These are phyloP conservation scores for Ehretia macrophylla DNA, from an alignment of 257 asterid species.

Conservation along the genomic window DNA sequence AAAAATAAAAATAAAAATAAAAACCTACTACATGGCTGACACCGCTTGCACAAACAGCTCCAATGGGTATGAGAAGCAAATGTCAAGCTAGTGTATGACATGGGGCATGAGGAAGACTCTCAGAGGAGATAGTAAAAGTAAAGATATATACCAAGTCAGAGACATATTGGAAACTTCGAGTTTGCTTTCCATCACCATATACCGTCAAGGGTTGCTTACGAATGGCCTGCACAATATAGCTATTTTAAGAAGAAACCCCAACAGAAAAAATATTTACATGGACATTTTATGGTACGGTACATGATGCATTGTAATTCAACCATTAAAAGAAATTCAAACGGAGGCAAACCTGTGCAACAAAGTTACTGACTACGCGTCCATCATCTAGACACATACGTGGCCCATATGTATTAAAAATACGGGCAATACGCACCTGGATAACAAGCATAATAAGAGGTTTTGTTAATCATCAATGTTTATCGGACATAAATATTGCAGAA, in stretches of 20 bases:
- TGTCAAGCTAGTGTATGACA: neutral
- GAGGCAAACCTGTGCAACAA: conserved; percentile 81
- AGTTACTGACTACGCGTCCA: conserved; percentile 99
- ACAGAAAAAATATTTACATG: conserved; percentile 1
- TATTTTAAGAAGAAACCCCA: conserved; percentile 3
- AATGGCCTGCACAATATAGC: conserved; percentile 57
- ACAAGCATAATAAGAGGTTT: neutral
- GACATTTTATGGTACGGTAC: neutral
- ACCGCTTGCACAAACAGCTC: neutral
- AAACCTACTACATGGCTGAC: too few relatives aligned
- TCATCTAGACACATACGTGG: conserved; percentile 98
- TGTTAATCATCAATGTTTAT: neutral
- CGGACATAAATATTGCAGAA: too few relatives aligned
- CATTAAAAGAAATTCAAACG: neutral
- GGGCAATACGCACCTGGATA: conserved; percentile 89
- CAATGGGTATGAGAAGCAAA: neutral
- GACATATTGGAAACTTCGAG: conserved; percentile 88
- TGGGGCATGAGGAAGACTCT: too few relatives aligned
- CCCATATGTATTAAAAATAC: conserved; percentile 93
- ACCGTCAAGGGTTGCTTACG: conserved; percentile 87
- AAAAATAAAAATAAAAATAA: too few relatives aligned
- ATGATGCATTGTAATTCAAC: neutral
- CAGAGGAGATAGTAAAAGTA: neutral
- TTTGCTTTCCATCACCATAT: conserved; percentile 95
- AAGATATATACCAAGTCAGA: conserved; percentile 71